Evolutionary conservation across 225 moss, liverwort and hornwort genomes (phyloP).

Genomic region (Pseudoscleropodium purum): DNA sequence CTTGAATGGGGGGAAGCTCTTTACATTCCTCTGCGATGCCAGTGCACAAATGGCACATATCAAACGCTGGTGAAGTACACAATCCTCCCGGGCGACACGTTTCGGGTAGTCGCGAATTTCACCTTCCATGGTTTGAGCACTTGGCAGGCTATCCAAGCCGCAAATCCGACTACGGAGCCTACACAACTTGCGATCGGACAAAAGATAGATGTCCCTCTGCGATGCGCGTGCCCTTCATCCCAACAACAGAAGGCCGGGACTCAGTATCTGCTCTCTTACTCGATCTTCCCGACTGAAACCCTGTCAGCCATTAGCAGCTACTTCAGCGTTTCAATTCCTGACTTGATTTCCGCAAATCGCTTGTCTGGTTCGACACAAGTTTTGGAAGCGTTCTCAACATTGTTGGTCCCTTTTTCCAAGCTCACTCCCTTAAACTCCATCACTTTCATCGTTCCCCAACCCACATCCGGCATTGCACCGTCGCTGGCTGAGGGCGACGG

Average conservation of each 20-base stretch:
- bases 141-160: neutral
- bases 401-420: slow-evolving; percentile 33
- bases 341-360: slow-evolving; percentile 29
- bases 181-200: neutral
- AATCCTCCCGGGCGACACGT: slow-evolving; percentile 1
- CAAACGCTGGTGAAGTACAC: slow-evolving; percentile 16
- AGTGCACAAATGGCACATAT: slow-evolving; percentile 20
- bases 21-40: slow-evolving; percentile 33
- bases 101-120: neutral
- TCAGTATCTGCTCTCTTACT: slow-evolving; percentile 31
- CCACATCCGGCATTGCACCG: neutral
- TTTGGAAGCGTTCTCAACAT: slow-evolving; percentile 2
- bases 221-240: slow-evolving; percentile 14
- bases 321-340: slow-evolving; percentile 1
- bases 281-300: slow-evolving; percentile 12
- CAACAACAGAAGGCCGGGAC: neutral
- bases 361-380: neutral
- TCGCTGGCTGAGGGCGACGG: neutral
- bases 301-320: neutral
- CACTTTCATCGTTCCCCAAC: neutral
- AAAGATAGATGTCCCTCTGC: neutral
- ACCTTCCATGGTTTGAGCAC: slow-evolving; percentile 23
- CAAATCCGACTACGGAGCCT: neutral
- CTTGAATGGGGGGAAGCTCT: slow-evolving; percentile 6
- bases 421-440: neutral